phyloP scores from a whole-genome alignment of 306 rosid genomes.

The Prunus kanzakura region DNA sequence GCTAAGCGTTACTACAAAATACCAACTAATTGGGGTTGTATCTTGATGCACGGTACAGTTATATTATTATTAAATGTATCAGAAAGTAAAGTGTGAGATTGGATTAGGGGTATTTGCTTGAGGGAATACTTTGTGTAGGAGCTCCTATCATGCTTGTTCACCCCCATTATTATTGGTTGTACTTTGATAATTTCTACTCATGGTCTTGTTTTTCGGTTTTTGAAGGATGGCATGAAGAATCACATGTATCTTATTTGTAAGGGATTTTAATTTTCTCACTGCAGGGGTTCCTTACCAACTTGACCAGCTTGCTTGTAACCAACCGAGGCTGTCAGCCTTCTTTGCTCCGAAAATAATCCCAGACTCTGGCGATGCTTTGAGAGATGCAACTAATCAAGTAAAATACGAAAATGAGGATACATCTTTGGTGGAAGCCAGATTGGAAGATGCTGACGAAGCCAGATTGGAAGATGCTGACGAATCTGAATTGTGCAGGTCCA shows the following conservation, averaged over 20 bases:
- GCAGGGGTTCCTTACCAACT: conserved; percentile 88
- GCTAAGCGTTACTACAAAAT: background rate
- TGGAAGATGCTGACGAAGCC: conserved; percentile 31
- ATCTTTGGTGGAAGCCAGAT: conserved; percentile 30
- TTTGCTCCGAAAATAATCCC: conserved; percentile 50
- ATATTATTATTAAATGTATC: background rate
- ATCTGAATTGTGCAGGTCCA: conserved; percentile 30
- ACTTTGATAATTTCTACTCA: conserved; percentile 5
- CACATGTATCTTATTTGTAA: background rate
- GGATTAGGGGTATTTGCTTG: background rate
- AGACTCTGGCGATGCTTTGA: conserved; percentile 26
- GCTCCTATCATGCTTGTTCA: conserved; percentile 8
- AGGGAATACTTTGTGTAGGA: background rate
- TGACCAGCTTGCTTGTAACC: conserved; percentile 61
- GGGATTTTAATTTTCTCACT: conserved; percentile 10
- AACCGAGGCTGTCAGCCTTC: conserved; percentile 70
- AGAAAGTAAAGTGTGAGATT: background rate
- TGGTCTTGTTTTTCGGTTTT: background rate
- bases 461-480: conserved; percentile 34
- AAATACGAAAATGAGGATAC: conserved; percentile 44
- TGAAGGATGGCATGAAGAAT: background rate
- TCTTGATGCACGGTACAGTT: background rate
- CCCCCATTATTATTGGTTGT: background rate
- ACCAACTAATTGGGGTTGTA: background rate
- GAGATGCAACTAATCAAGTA: conserved; percentile 27